Evolutionary conservation across 345 rosid species (phyloP).

Genomic region (Eucalyptus sideroxylon): DNA sequence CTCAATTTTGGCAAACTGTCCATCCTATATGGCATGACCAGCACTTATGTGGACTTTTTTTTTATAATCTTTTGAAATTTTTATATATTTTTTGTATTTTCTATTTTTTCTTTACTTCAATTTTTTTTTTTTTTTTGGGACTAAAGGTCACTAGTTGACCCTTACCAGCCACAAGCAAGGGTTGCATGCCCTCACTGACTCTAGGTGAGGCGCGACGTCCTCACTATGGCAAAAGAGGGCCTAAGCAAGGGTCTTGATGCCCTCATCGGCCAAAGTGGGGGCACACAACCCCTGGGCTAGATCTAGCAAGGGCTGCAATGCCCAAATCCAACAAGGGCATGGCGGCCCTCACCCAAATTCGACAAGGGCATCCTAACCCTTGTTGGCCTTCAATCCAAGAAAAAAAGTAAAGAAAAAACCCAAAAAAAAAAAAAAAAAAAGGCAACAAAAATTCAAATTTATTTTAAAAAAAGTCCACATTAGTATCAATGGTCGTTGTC

Average conservation of each 20-base stretch:
- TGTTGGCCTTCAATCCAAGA: neutral
- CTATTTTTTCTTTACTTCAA: too few species aligned
- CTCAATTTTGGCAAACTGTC: neutral
- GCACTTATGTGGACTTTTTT: neutral
- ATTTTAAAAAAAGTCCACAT: fast-evolving
- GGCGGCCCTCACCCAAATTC: fast-evolving
- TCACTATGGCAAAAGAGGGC: neutral
- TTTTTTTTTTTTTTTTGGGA: neutral
- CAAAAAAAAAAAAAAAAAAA: neutral
- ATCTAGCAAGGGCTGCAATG: neutral
- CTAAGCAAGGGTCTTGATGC: neutral
- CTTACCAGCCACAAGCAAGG: too few species aligned
- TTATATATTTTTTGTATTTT: too few species aligned
- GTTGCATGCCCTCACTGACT: fast-evolving
- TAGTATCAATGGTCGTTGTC: fast-evolving
- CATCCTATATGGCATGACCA: neutral
- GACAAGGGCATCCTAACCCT: fast-evolving
- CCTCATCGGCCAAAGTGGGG: neutral
- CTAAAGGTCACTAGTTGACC: neutral
- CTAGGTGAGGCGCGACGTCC: fast-evolving
- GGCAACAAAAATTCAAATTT: too few species aligned
- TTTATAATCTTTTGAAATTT: too few species aligned
- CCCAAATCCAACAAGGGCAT: neutral
- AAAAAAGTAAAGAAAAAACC: neutral
- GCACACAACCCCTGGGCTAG: fast-evolving